A percentile compares a stretch with the other conserved stretches of the same genome.
Conservation (phyloP, 1,139 yeast genomes). For the Candida glucosophila region DNA sequence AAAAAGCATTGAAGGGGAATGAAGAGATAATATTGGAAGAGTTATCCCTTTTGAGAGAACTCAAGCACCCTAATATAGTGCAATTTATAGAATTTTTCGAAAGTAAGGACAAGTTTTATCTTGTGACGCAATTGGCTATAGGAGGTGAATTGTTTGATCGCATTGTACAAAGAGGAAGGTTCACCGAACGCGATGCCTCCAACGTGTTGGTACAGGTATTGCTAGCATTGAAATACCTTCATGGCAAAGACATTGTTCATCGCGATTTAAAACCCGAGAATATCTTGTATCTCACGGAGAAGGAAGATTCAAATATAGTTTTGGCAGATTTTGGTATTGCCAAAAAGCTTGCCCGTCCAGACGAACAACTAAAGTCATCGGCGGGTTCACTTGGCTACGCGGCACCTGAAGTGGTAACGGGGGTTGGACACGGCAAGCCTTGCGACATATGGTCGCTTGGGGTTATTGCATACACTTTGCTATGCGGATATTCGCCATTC, state of each 20-base stretch:
- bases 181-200: conserved; percentile 81
- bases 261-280: conserved; percentile 91
- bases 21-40: conserved; percentile 70
- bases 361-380: conserved; percentile 62
- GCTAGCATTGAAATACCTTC: conserved; percentile 69
- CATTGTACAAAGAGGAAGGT: conserved; percentile 65
- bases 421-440: conserved; percentile 81
- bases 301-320: conserved; percentile 56
- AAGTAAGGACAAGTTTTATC: conserved; percentile 65
- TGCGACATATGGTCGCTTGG: conserved; percentile 93
- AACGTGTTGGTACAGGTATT: conserved; percentile 59
- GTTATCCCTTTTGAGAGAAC: conserved; percentile 52
- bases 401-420: conserved; percentile 80
- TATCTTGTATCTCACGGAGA: conserved; percentile 52
- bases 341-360: conserved; percentile 48
- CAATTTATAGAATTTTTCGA: conserved; percentile 86
- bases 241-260: conserved; percentile 69
- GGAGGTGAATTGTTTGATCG: conserved; percentile 92
- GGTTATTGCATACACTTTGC: conserved; percentile 78
- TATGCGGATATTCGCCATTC: conserved; percentile 92
- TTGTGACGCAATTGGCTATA: conserved; percentile 72
- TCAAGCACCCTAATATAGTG: conserved; percentile 76
- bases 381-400: conserved; percentile 95
- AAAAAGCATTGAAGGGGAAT: conserved; percentile 72
- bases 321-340: conserved; percentile 94